A percentile compares a stretch with the other conserved stretches of the same genome.
phyloP scores from a whole-genome alignment of 2,329 filamentous ascomycete species.

The Diaporthe sp. region DNA sequence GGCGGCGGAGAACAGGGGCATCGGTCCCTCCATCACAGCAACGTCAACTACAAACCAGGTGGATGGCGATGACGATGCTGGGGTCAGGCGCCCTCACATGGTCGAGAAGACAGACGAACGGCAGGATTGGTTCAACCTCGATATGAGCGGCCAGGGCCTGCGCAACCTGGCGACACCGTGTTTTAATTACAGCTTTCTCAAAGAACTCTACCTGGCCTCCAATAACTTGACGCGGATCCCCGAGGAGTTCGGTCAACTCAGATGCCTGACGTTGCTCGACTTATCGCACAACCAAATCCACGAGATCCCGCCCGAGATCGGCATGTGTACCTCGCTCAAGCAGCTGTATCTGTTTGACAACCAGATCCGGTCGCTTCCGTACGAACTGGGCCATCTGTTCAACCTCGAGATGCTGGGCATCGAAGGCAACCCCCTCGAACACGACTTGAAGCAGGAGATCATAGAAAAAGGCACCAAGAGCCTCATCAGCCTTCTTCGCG shows the following conservation, averaged over 20 bases:
- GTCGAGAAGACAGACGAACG: constrained; percentile 76
- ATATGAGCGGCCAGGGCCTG: constrained; percentile 96
- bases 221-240: constrained; percentile 91
- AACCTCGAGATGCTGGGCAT: constrained; percentile 91
- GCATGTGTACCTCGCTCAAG: constrained; percentile 95
- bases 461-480: constrained; percentile 90
- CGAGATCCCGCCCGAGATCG: constrained; percentile 88
- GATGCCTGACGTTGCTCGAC: constrained; percentile 86
- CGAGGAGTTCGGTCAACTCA: constrained; percentile 83
- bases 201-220: constrained; percentile 92
- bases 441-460: constrained; percentile 83
- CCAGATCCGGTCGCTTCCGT: constrained; percentile 83
- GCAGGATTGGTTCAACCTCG: constrained; percentile 93
- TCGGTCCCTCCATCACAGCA: constrained; percentile 67
- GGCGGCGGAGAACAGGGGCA: constrained; percentile 78
- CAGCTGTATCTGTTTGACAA: constrained; percentile 93
- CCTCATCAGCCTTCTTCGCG: constrained; percentile 85
- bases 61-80: constrained; percentile 68
- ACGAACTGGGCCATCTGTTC: constrained; percentile 89
- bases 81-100: constrained; percentile 74
- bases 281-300: constrained; percentile 89
- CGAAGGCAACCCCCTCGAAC: constrained; percentile 89
- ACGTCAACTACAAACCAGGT: constrained; percentile 63
- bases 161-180: constrained; percentile 84
- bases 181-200: constrained; percentile 90